Evolutionary conservation across 2,329 filamentous ascomycete genomes (phyloP), one percentile per base, ranked within the genome.

Genomic region (Scytalidium lignicola): DNA sequence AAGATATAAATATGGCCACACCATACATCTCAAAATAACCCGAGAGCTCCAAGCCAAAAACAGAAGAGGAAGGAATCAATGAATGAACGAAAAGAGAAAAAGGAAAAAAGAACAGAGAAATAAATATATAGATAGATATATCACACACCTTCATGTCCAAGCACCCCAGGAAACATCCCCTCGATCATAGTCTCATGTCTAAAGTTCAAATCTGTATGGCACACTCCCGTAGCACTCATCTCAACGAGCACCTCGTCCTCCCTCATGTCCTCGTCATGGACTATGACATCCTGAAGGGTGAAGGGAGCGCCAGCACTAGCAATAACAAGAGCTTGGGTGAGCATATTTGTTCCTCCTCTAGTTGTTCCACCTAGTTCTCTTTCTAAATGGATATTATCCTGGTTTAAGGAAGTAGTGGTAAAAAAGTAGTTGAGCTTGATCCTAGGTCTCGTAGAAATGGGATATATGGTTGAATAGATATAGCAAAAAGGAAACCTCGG

Each of bases 141-240:
- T n/a, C n/a, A 50, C 43, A 18, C 12, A 57, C 63, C 61, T 58
- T 65, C 63, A 49, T 65, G 63, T 1, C 63, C 62, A 5, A 63
- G 46, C 1, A 65, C 53, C 10, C 57, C 60, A 2, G 62, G 62
- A 51, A 62, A 63, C 15, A 56, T 22, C 5, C 51, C 51, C 3
- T 49, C 48, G 2, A 56, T 48, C 1, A 29, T 42, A 18, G 44
- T 41, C 41, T 57, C 51, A 18, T 53, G 49, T 4, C 49, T 17
- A 21, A 58, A 57, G 39, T 49, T 55, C 21, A 58, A 41, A 41
- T 58, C 55, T 6, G 57, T 59, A 28, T 57, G 55, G 43, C 67
- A 68, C 17, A 69, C 46, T 1, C 66, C 65, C 0, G 65, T 65
- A 21, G 62, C 64, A 49, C 63, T 65, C 54, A 69, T 67, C 44